These are phyloP conservation scores for Proteromonas lacertae DNA, from an alignment of 352 stramenopile species.

Conservation along the genomic window DNA sequence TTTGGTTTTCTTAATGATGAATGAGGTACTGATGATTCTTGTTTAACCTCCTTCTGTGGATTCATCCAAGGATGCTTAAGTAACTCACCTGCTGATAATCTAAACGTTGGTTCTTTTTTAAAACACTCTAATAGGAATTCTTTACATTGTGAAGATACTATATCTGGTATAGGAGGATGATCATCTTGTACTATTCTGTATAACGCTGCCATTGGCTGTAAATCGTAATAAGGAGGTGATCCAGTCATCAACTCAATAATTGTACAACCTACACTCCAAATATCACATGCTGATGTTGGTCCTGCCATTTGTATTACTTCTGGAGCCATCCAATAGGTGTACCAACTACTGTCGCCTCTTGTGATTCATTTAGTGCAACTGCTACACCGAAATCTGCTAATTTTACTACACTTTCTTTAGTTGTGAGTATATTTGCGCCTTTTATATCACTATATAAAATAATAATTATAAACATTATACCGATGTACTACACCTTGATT, in stretches of 20 bases:
- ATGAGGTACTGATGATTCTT: too few species aligned
- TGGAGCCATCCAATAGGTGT: constrained; percentile 77
- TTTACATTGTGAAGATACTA: constrained; percentile 38
- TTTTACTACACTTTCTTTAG: constrained; percentile 43
- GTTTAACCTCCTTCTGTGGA: too few species aligned
- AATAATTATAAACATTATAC: too few species aligned
- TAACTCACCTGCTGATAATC: constrained; percentile 34
- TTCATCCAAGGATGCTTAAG: constrained; percentile 45
- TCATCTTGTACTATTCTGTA: constrained; percentile 67
- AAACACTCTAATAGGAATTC: constrained; percentile 29
- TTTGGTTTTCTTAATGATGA: too few species aligned
- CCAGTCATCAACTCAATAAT: constrained; percentile 63
- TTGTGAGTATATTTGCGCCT: constrained; percentile 58
- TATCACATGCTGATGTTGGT: constrained; percentile 52
- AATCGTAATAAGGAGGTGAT: constrained; percentile 60
- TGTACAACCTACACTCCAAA: constrained; percentile 61
- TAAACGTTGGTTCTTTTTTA: constrained; percentile 44
- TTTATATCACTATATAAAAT: constrained; percentile 71
- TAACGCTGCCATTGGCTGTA: constrained; percentile 26
- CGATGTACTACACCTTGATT: constrained; percentile 47
- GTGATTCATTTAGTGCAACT: constrained; percentile 20
- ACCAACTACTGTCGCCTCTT: constrained; percentile 39
- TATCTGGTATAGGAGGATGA: constrained; percentile 39
- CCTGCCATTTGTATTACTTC: constrained; percentile 75
- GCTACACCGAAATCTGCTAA: constrained; percentile 60